These are phyloP conservation scores for Xylaria sp. DNA, from an alignment of 2,329 filamentous ascomycete genomes.

Conservation along the genomic window DNA sequence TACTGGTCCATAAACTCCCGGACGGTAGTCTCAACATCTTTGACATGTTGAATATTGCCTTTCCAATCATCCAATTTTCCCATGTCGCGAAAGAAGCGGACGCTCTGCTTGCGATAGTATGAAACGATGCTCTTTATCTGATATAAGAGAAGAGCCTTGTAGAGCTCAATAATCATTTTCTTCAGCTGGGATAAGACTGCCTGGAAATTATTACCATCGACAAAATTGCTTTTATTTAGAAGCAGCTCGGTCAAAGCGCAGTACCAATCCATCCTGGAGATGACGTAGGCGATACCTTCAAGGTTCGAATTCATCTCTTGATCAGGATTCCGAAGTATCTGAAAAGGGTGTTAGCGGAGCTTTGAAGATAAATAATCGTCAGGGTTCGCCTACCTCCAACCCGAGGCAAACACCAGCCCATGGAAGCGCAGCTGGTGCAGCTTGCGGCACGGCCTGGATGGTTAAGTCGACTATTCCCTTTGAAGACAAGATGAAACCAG, in stretches of 20 bases:
- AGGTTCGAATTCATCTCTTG: conserved; percentile 47
- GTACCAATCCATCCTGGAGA: conserved; percentile 54
- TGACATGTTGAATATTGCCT: conserved; percentile 46
- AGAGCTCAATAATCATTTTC: conserved; percentile 50
- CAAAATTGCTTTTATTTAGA: conserved; percentile 43
- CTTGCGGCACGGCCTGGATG: conserved; percentile 43
- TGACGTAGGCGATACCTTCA: conserved; percentile 50
- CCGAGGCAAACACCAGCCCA: conserved; percentile 52
- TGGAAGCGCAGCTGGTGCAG: conserved; percentile 50
- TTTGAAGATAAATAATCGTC: background rate
- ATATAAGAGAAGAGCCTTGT: conserved; percentile 53
- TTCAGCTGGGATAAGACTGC: conserved; percentile 41
- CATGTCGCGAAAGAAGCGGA: conserved; percentile 47
- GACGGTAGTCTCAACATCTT: conserved; percentile 43
- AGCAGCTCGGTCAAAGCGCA: conserved; percentile 45
- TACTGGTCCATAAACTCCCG: background rate
- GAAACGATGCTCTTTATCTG: conserved; percentile 54
- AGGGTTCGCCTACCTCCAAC: conserved; percentile 47
- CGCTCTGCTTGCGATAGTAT: conserved; percentile 48
- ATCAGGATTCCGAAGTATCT: conserved; percentile 50
- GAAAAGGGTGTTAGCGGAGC: conserved; percentile 21
- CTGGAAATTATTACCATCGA: conserved; percentile 10
- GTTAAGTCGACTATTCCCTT: conserved; percentile 43
- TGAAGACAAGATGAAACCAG: conserved; percentile 41
- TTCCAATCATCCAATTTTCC: conserved; percentile 52